These are phyloP conservation scores for Trichoderma polysporum DNA, from an alignment of 2,329 filamentous ascomycete species.

Conservation along the genomic window DNA sequence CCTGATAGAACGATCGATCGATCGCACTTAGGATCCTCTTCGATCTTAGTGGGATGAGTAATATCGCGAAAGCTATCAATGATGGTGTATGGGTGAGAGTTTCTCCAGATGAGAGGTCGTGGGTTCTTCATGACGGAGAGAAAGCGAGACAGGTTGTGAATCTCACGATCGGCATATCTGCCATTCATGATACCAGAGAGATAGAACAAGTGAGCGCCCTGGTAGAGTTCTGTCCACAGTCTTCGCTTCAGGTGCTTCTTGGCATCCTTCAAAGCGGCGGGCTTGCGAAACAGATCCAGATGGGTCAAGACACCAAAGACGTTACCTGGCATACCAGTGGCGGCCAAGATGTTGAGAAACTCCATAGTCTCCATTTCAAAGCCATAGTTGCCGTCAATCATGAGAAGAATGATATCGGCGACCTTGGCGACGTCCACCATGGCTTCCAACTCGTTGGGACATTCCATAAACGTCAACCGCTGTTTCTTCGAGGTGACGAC, in stretches of 20 bases:
- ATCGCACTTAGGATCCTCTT: conserved; percentile 86
- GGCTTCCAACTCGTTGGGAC: conserved; percentile 90
- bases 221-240: conserved; percentile 95
- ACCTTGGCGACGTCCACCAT: conserved; percentile 98
- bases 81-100: conserved; percentile 90
- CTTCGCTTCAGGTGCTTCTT: conserved; percentile 96
- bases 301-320: conserved; percentile 97
- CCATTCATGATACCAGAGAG: conserved; percentile 95
- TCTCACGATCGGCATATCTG: conserved; percentile 91
- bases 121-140: conserved; percentile 99
- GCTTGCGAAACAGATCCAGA: conserved; percentile 91
- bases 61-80: conserved; percentile 95
- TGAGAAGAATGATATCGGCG: conserved; percentile 91
- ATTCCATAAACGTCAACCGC: conserved; percentile 93
- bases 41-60: conserved; percentile 87
- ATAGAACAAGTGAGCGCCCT: conserved; percentile 96
- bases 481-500: conserved; percentile 96
- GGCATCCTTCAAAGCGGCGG: conserved; percentile 84
- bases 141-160: conserved; percentile 93
- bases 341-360: conserved; percentile 89
- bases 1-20: conserved; percentile 88
- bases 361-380: conserved; percentile 99
- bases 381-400: conserved; percentile 98
- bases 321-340: conserved; percentile 96
- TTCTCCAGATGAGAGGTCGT: conserved; percentile 91